phyloP scores from a whole-genome alignment of 139 green algal genomes.

The Raphidocelis subcapitata region DNA sequence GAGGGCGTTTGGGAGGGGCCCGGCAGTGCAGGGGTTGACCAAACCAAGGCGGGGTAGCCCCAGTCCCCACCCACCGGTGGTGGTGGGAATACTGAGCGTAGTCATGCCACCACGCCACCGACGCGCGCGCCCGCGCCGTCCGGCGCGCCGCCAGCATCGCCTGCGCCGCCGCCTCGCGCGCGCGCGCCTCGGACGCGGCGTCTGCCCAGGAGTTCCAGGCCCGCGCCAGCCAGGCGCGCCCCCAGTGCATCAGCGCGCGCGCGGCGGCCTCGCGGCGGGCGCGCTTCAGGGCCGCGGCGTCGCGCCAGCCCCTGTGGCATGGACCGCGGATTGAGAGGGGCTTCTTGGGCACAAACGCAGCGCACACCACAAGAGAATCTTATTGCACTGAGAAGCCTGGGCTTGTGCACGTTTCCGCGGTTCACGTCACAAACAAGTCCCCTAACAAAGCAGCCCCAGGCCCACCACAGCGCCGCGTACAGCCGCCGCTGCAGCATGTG shows the following conservation, averaged over 20 bases:
- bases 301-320: background rate
- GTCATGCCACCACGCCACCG: constrained; percentile 14
- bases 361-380: no score
- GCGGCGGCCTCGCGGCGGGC: background rate
- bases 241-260: constrained; percentile 1
- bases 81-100: constrained; percentile 18
- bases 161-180: background rate
- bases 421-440: no score
- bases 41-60: no score
- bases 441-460: no score
- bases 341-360: no score
- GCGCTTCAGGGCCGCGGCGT: background rate
- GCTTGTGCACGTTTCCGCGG: no score
- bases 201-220: constrained; percentile 1
- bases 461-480: background rate
- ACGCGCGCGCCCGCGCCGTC: background rate
- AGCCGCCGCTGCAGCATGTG: constrained; percentile 8
- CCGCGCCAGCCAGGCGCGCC: background rate
- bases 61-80: no score
- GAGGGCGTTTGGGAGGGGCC: no score
- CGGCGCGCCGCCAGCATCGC: constrained; percentile 3
- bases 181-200: constrained; percentile 1
- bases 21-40: no score
- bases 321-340: no score
- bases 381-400: no score